Base-by-base conservation (phyloP, 306 rosid species). In the Fragaria vesca region DNA sequence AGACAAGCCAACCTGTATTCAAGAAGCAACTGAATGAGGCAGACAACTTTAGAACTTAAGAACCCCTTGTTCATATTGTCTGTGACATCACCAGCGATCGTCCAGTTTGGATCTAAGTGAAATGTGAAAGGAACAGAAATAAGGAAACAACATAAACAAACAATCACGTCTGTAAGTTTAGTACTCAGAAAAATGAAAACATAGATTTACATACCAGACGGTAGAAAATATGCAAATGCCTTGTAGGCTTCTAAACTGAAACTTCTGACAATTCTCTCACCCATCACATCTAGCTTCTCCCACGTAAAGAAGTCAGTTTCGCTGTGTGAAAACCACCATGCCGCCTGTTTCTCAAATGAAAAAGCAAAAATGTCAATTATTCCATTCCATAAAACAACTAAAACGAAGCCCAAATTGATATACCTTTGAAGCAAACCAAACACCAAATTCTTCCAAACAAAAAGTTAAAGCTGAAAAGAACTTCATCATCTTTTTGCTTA, bases 401-500 rank as follows among this genome's bases (percentile, higher is more conserved):
- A 79, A 82, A 36, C 63, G 48, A 70, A 5, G 61, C 48, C 45
- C 79, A 72, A 40, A 66, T 66, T 34, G n/a, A 4, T 55, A 65
- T 81, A 94, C 98, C 97, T 94, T 88, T 73, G 83, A 73, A 80
- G 97, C 86, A 77, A 86, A 76, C 92, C 93, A 90, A 83, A 87
- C 69, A 75, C 98, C 98, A 66, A 94, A 90, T 17, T 89, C 95
- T 48, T 82, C 90, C 85, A 89, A 60, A 84, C 97, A 94, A 83
- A 78, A 94, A 18, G 81, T 50, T 15, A 91, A 50, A 67, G 84
- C 68, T 21, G 63, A 51, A 76, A 40, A 83, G 40, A 81, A 58
- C 84, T 86, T 94, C 38, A 30, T 46, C 40, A 92, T 84, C 85
- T 87, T 85, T 67, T 52, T 87, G 60, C 13, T 40, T 16, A 89